These are phyloP conservation scores for Kalanchoe fedtschenkoi DNA, from an alignment of 164 flowering plant species.

Conservation along the genomic window DNA sequence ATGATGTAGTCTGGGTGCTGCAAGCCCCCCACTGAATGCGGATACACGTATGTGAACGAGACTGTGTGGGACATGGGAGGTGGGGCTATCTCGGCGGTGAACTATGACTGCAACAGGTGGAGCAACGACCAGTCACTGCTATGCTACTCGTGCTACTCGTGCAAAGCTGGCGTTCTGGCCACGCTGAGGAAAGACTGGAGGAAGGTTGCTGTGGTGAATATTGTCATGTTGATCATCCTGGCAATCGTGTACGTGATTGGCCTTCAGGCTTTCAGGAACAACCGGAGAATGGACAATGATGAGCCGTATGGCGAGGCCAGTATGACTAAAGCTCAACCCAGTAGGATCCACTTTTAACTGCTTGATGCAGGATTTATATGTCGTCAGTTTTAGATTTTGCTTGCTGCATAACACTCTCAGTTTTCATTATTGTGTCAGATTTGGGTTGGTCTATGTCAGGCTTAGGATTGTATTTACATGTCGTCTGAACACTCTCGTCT, in stretches of 20 bases:
- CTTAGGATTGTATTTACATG: neutral
- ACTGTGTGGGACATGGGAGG: conserved; percentile 48
- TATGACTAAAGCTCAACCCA: conserved; percentile 77
- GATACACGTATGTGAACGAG: conserved; percentile 50
- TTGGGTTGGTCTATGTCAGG: neutral
- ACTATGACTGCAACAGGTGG: conserved; percentile 54
- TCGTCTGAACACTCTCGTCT: no score
- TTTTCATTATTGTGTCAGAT: neutral
- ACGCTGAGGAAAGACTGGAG: conserved; percentile 91
- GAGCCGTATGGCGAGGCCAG: conserved; percentile 67
- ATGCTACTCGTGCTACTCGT: conserved; percentile 74
- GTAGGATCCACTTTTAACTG: conserved; percentile 40
- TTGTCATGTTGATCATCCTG: conserved; percentile 55
- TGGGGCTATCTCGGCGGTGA: conserved; percentile 17
- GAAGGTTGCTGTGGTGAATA: conserved; percentile 79
- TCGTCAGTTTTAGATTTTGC: neutral
- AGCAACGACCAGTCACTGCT: conserved; percentile 62
- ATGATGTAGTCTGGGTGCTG: conserved; percentile 78
- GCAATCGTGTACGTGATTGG: conserved; percentile 63
- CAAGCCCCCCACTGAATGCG: conserved; percentile 90
- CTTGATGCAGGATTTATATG: neutral
- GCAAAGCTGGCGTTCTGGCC: conserved; percentile 85
- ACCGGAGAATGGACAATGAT: conserved; percentile 55
- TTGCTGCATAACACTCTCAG: neutral
- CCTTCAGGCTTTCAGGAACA: conserved; percentile 68